Conservation (phyloP, 2,329 filamentous ascomycete species). For the Chaetomium olivaceum region DNA sequence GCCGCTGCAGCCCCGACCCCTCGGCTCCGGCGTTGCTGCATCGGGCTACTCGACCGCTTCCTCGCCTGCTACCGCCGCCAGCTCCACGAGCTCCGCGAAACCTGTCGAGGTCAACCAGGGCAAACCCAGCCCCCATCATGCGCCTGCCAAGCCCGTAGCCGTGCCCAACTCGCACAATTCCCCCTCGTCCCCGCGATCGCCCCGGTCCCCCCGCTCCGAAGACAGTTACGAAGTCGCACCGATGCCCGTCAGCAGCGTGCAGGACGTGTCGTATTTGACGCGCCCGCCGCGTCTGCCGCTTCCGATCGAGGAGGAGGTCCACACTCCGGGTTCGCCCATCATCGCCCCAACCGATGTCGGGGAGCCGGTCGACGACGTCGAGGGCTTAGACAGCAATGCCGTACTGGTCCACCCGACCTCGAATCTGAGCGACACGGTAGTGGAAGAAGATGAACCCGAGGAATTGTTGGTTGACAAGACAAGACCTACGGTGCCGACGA, state of each 20-base stretch:
- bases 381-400: slow-evolving; percentile 48
- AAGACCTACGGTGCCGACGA: slow-evolving; percentile 76
- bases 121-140: slow-evolving; percentile 35
- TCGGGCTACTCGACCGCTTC: slow-evolving; percentile 49
- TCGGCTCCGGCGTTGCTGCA: slow-evolving; percentile 44
- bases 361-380: slow-evolving; percentile 54
- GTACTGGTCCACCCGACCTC: slow-evolving; percentile 57
- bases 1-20: slow-evolving; percentile 44
- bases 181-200: slow-evolving; percentile 38
- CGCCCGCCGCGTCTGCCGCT: slow-evolving; percentile 87
- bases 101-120: slow-evolving; percentile 39
- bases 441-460: slow-evolving; percentile 77
- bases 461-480: slow-evolving; percentile 75
- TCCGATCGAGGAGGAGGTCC: slow-evolving; percentile 88
- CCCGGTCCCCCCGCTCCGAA: slow-evolving; percentile 38
- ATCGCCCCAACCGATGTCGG: slow-evolving; percentile 66
- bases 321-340: slow-evolving; percentile 88
- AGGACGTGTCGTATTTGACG: slow-evolving; percentile 62
- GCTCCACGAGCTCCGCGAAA: slow-evolving; percentile 38
- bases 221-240: slow-evolving; percentile 46
- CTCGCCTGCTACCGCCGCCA: slow-evolving; percentile 33
- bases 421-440: slow-evolving; percentile 57
- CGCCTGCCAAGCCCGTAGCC: slow-evolving; percentile 59
- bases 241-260: slow-evolving; percentile 58
- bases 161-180: slow-evolving; percentile 50